Base-by-base conservation (phyloP, 1,284 basidiomycete genomes). In the Pisolithus thermaeus region DNA sequence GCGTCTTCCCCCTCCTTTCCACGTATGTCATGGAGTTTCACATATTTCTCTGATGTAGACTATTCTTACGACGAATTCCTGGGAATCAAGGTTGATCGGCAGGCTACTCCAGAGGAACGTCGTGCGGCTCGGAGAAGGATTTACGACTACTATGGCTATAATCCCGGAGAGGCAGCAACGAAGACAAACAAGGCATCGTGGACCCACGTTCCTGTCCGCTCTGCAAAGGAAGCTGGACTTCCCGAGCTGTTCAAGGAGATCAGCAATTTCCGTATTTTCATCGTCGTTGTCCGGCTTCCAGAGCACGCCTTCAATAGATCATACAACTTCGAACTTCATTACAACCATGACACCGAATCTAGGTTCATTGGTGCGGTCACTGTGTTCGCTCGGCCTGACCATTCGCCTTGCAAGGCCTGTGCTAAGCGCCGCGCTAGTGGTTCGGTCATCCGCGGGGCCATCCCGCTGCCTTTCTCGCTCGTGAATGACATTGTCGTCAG, bases 61-160 rank as follows among this genome's bases (percentile, higher is more conserved):
- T 62, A 65, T 43, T 65, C 63, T 22, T 62, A 65, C 45, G 47
- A 58, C 11, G 55, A 61, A 37, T 61, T 63, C 42, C 20, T 49
- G 46, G 59, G 61, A 11, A 40, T 62, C n/a, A 59, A 63, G n/a
- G 61, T 65, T 3, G 57, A 65, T 38, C 49, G 47, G 28, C 35
- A 52, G 1, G 27, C 62, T 14, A 16, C 35, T 2, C 22, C 50
- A 14, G 36, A 58, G 27, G 52, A 61, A 36, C 54, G 59, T 7
- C 52, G 53, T 32, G 37, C 47, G n/a, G 63, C 62, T 1, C 62
- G 61, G 11, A 52, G 53, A 7, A 54, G 44, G 45, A 56, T 65
- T 12, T 49, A 58, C 39, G 51, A 57, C 27, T 63, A 52, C 25
- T 62, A 62, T 30, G 52, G 32, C 16, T 52, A 61, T 41, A 49